A percentile compares a stretch with the other conserved stretches of the same genome.
phyloP scores from a whole-genome alignment of 306 rosid species.

The Lathyrus aphaca region DNA sequence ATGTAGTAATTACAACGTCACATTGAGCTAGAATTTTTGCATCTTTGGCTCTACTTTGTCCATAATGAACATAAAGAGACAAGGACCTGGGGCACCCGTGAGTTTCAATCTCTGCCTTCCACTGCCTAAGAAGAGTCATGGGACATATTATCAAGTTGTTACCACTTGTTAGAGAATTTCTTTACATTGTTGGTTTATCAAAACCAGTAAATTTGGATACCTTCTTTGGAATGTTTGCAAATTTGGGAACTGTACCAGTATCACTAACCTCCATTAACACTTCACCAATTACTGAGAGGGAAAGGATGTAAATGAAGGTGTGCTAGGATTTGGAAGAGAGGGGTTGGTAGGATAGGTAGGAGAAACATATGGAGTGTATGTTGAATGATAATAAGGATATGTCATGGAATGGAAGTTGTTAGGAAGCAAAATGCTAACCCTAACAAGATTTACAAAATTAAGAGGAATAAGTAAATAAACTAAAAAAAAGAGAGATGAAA shows the following conservation, averaged over 20 bases:
- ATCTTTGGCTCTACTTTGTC: constrained; percentile 89
- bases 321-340: too few relatives aligned
- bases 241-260: constrained; percentile 39
- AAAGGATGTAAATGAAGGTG: too few relatives aligned
- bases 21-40: constrained; percentile 70
- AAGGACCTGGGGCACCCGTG: constrained; percentile 76
- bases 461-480: too few relatives aligned
- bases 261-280: constrained; percentile 55
- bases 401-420: too few relatives aligned
- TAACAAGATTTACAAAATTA: too few relatives aligned
- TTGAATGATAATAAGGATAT: too few relatives aligned
- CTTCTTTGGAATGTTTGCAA: constrained; percentile 51
- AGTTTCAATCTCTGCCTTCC: constrained; percentile 98
- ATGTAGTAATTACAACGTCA: constrained; percentile 86
- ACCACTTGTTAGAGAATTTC: constrained; percentile 57
- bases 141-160: constrained; percentile 88
- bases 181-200: constrained; percentile 65
- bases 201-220: constrained; percentile 63
- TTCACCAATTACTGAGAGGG: too few relatives aligned
- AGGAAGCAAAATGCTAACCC: too few relatives aligned
- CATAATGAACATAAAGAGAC: constrained; percentile 86
- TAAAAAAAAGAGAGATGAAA: too few relatives aligned
- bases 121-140: constrained; percentile 91
- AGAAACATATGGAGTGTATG: too few relatives aligned
- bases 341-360: too few relatives aligned